These are phyloP conservation scores for Chrysopogon serrulatus DNA, from an alignment of 176 grass and related monocot genomes.

Conservation along the genomic window DNA sequence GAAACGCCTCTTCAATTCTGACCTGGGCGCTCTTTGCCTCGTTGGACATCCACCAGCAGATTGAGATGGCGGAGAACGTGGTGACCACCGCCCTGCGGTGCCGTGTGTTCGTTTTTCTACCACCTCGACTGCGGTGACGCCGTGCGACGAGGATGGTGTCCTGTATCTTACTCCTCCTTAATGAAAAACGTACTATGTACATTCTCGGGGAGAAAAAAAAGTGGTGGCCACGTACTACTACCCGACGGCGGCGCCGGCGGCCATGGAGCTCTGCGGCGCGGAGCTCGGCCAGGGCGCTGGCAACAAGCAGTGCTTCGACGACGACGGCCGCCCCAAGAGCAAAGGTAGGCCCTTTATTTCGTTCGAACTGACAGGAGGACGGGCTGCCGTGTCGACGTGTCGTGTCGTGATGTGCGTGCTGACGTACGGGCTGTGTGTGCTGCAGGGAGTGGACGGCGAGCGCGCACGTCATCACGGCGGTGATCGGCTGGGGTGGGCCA, in stretches of 20 bases:
- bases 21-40: neutral
- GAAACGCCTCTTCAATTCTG: no score
- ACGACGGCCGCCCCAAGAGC: slow-evolving; percentile 65
- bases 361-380: no score
- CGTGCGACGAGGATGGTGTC: no score
- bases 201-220: no score
- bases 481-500: slow-evolving; percentile 67
- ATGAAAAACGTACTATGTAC: no score
- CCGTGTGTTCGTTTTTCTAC: no score
- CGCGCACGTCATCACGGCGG: slow-evolving; percentile 77
- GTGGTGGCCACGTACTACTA: slow-evolving; percentile 45
- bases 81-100: no score
- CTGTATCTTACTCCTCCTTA: no score
- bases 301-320: slow-evolving; percentile 45
- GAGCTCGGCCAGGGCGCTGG: slow-evolving; percentile 41
- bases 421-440: no score
- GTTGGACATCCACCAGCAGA: neutral
- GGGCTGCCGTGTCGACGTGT: neutral
- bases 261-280: slow-evolving; percentile 30
- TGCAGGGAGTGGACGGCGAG: slow-evolving; percentile 75
- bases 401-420: neutral
- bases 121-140: no score
- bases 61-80: slow-evolving; percentile 49
- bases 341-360: no score
- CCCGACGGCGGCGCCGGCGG: neutral